These are phyloP conservation scores for Podila verticillata DNA, from an alignment of 192 early-diverging fungal species.

Conservation along the genomic window DNA sequence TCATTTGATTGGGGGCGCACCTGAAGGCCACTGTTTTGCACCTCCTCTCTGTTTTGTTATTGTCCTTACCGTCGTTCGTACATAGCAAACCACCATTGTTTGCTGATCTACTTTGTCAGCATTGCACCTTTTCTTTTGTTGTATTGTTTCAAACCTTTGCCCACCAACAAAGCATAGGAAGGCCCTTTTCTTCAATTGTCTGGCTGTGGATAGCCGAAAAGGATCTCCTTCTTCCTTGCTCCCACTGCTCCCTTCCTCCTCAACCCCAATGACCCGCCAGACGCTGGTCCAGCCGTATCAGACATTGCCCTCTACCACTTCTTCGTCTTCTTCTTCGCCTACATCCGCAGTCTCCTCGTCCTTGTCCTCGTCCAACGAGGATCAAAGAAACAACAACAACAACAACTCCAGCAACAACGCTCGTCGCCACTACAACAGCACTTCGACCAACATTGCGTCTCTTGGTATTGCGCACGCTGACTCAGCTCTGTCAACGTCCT, in stretches of 20 bases:
- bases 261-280: slow-evolving; percentile 2
- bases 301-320: background rate
- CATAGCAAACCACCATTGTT: no score
- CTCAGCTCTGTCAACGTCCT: background rate
- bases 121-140: no score
- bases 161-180: no score
- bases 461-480: background rate
- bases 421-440: background rate
- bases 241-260: background rate
- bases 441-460: background rate
- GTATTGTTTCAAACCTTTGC: no score
- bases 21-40: no score
- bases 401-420: background rate
- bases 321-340: background rate
- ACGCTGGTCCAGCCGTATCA: slow-evolving; percentile 5
- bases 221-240: background rate
- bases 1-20: background rate
- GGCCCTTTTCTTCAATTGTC: background rate
- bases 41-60: no score
- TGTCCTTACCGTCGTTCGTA: no score
- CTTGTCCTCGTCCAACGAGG: background rate
- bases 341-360: background rate
- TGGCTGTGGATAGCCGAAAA: no score
- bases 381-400: background rate
- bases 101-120: no score